Base-by-base conservation (phyloP, 2,329 filamentous ascomycete genomes). In the Verticillium nonalfalfae region DNA sequence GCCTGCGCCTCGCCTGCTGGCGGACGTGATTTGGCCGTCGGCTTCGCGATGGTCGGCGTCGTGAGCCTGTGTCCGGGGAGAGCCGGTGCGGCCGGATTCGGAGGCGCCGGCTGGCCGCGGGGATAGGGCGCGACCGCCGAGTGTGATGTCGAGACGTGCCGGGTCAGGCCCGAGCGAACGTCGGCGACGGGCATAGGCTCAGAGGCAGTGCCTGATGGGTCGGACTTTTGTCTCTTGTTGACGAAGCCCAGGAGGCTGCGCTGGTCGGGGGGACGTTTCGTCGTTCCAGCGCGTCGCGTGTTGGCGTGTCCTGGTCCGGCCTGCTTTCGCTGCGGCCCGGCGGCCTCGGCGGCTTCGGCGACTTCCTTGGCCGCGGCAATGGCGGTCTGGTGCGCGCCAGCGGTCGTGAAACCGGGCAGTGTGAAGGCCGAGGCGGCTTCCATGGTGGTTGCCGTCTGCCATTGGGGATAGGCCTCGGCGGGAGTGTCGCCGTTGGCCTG, bases 331-430 rank as follows among this genome's bases (percentile, higher is more conserved):
- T 31, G 26, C 40, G 61, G 62, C 54, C 62, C 56, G 58, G 59
- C 18, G 55, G 57, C 14, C 60, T 64, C 33, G 14, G 40, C 38
- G 6, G 59, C 38, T 35, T 67, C 65, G 45, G 63, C 63, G 18
- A 62, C 62, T 3, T 67, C 67, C 4, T 71, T 66, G 15, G 76
- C 72, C 0, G 72, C 72, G 33, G 71, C 62, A 18, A 80, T 69
- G 9, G 71, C 74, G 2, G 75, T 73, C 59, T 80, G 81, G 66
- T 88, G 85, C 21, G 81, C 76, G 10, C 81, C 80, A 2, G 86
- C 85, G 10, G 84, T 84, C n/a, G 84, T 85, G 65, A 91, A 90
- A 0, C 84, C 86, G 0, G 81, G 76, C 9, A 84, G 73, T 0
- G 85, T 89, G 63, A 90, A 90, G 0, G 74, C 79, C 0, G 80